Evolutionary conservation across 1,139 yeast genomes (phyloP).

Genomic region (Zygosaccharomyces pseudobailii): DNA sequence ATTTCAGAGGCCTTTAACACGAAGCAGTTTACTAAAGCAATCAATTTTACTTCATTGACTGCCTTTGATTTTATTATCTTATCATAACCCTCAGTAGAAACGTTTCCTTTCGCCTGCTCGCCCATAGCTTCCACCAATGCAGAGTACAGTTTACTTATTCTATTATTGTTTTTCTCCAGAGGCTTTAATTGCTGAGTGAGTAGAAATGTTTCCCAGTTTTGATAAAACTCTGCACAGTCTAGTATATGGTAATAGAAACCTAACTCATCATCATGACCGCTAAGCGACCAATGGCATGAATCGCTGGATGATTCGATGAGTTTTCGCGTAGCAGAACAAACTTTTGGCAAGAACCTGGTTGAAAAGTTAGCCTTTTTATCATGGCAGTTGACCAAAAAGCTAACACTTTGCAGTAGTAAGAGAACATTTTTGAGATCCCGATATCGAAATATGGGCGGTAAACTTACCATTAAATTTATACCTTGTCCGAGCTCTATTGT

Average conservation of each 20-base stretch:
- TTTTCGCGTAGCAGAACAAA: slow-evolving; percentile 17
- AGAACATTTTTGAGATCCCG: slow-evolving; percentile 27
- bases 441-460: slow-evolving; percentile 22
- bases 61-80: slow-evolving; percentile 3
- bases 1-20: slow-evolving; percentile 16
- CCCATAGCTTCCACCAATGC: slow-evolving; percentile 14
- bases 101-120: slow-evolving; percentile 9
- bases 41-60: slow-evolving; percentile 21
- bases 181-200: slow-evolving; percentile 8
- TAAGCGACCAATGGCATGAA: background rate
- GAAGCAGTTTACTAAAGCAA: slow-evolving; percentile 25
- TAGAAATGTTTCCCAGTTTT: slow-evolving; percentile 21
- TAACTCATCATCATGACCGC: slow-evolving; percentile 12
- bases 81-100: slow-evolving; percentile 6
- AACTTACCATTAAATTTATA: slow-evolving; percentile 12
- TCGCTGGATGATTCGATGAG: slow-evolving; percentile 9
- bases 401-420: slow-evolving; percentile 32
- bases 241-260: slow-evolving; percentile 20
- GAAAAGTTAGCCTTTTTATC: slow-evolving; percentile 31
- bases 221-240: slow-evolving; percentile 22
- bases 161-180: background rate
- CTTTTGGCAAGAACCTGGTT: slow-evolving; percentile 29
- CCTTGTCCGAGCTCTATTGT: slow-evolving; percentile 7
- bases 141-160: background rate
- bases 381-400: slow-evolving; percentile 31